Percentiles rank a stretch among this genome's conserved stretches.
Conservation (phyloP, 2,329 filamentous ascomycete species). For the Penicillium brevicompactum region DNA sequence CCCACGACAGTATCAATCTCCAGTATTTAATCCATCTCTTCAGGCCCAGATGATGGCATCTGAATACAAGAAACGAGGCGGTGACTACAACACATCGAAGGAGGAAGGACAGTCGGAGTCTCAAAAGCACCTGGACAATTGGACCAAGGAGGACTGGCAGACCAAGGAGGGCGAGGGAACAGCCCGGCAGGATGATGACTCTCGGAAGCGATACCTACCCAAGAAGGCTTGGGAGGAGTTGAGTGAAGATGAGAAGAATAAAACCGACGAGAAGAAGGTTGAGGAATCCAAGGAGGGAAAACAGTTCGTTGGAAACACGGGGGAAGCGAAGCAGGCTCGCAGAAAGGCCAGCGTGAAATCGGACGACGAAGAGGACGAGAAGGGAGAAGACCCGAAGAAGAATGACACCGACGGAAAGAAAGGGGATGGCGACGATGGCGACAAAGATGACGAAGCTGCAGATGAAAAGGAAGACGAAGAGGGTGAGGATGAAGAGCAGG, state of each 20-base stretch:
- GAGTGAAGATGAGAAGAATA: constrained; percentile 48
- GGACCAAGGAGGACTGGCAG: constrained; percentile 54
- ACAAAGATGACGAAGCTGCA: neutral
- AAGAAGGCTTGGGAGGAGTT: constrained; percentile 54
- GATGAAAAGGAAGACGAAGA: too few species aligned
- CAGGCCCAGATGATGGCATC: constrained; percentile 51
- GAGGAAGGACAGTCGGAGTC: constrained; percentile 44
- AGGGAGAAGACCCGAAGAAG: neutral
- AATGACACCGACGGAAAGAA: neutral
- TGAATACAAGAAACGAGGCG: constrained; percentile 52
- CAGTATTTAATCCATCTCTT: neutral
- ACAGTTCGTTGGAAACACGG: constrained; percentile 49
- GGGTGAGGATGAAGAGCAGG: neutral
- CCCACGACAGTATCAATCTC: neutral
- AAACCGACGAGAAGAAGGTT: constrained; percentile 40
- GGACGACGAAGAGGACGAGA: neutral
- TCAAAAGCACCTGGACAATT: constrained; percentile 49
- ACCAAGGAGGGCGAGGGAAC: constrained; percentile 50
- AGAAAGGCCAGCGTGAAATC: constrained; percentile 40
- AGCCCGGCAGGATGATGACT: constrained; percentile 49
- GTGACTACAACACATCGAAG: constrained; percentile 50
- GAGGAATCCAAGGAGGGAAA: constrained; percentile 42
- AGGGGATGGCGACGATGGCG: neutral
- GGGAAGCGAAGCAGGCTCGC: constrained; percentile 43
- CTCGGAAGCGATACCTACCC: constrained; percentile 48